These are phyloP conservation scores for Fusarium sulawesiense DNA, from an alignment of 2,329 filamentous ascomycete species.

Conservation along the genomic window DNA sequence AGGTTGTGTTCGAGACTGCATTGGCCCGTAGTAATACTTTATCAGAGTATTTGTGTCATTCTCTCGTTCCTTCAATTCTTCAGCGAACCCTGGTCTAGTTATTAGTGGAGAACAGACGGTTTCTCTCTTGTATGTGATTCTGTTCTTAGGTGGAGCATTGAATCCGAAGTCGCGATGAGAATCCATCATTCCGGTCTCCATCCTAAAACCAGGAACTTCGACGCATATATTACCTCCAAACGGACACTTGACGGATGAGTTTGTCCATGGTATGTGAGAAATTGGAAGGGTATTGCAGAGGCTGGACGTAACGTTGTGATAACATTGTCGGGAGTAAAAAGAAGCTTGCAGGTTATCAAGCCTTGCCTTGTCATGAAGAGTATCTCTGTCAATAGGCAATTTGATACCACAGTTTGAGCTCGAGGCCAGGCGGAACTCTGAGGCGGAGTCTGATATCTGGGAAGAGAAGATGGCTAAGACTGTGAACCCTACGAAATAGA, in stretches of 20 bases:
- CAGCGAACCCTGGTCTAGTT: background rate
- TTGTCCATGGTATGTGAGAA: background rate
- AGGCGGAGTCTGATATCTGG: background rate
- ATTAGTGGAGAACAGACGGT: fast-evolving
- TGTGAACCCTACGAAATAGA: background rate
- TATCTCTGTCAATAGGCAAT: background rate
- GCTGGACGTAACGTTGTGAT: background rate
- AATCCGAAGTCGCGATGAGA: background rate
- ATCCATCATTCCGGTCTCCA: background rate
- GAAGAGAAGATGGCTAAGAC: background rate
- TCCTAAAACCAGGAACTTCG: background rate
- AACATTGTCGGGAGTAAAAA: background rate
- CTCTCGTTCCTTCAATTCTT: background rate
- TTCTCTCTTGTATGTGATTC: background rate
- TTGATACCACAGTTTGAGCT: background rate
- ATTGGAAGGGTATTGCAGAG: background rate
- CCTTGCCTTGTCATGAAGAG: too few relatives aligned
- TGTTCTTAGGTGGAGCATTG: background rate
- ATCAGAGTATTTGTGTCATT: background rate
- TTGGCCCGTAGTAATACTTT: background rate
- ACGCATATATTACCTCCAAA: background rate
- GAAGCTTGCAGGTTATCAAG: background rate
- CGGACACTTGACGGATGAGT: background rate
- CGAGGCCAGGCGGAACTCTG: background rate
- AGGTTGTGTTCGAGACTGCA: background rate